These are phyloP conservation scores for Tetragonia tetragonoides DNA, from an alignment of 148 eudicot species.

Conservation along the genomic window DNA sequence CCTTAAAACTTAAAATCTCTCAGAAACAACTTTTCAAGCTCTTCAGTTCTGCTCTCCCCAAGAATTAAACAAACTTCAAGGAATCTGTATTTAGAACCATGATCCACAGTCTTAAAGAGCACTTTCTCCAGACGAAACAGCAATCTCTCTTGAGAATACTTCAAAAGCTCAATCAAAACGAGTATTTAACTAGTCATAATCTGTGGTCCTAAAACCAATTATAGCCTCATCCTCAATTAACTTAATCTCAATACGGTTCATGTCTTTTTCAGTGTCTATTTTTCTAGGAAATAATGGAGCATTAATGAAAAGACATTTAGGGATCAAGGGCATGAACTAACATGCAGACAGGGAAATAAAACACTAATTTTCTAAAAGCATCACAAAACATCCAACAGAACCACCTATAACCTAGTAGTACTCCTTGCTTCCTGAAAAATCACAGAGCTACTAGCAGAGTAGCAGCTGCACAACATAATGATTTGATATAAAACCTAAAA, in stretches of 20 bases:
- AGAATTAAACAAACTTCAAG: background rate
- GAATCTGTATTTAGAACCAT: no score
- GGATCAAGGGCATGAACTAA: background rate
- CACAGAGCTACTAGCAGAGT: background rate
- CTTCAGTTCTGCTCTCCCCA: background rate
- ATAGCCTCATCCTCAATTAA: background rate
- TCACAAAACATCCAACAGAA: background rate
- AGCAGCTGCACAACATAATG: background rate
- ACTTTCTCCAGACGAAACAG: background rate
- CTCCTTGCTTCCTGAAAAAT: background rate
- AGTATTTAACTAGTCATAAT: background rate
- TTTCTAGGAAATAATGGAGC: background rate
- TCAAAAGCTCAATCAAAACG: background rate
- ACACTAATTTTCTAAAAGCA: background rate
- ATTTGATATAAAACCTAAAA: background rate
- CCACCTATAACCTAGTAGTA: background rate
- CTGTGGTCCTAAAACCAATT: background rate
- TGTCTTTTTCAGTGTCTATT: background rate
- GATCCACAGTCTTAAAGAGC: background rate
- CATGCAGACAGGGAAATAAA: background rate
- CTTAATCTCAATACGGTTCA: background rate
- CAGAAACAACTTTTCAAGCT: background rate
- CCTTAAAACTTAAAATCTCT: background rate
- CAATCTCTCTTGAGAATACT: background rate
- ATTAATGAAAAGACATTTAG: background rate